Evolutionary conservation across 768 basidiomycete species (phyloP), one percentile per base, ranked within the genome.

Genomic region (Tricholoma sp.): DNA sequence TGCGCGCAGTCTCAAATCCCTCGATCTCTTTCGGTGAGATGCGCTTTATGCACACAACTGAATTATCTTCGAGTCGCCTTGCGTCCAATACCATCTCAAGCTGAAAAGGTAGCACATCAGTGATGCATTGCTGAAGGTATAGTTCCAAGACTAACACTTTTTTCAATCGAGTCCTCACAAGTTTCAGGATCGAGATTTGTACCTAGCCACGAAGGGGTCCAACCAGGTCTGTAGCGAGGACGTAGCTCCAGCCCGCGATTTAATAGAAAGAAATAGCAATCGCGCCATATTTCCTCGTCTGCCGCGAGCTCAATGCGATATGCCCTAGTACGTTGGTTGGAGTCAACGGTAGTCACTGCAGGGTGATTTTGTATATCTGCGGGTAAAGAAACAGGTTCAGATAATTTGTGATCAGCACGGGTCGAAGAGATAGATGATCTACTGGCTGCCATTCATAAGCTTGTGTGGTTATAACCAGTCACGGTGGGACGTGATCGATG

Each of bases 171-270:
- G 18, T 55, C 54, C 12, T 55, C 57, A 34, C 54, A 55, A 42
- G 45, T 32, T 13, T 34, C 24, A 10, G 53, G 54, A 34, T 56
- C 48, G 18, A 59, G 52, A 7, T 53, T 59, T 7, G 57, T 53
- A 0, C 62, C 60, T 2, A 59, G 20, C 69, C 70, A 72, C 6
- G 69, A 69, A 11, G 70, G 68, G 6, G 44, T 63, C 71, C 69
- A 70, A 12, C 57, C 61, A 9, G 61, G 71, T 49, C 15, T 51
- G 53, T 72, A 74, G 2, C 72, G 65, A 0, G 62, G 55, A 11
- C 68, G 64, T 2, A 74, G 62, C 9, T 55, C 52, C 49, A 67
- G 71, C 11, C 72, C 70, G 20, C 61, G 52, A 7, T 45, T 44
- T 8, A 61, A 52, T 3, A 72, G 55, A 60, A 65, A 70, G 9